Evolutionary conservation across 805 yeast species (phyloP), one percentile per base, ranked within the genome.

Genomic region (Wickerhamomyces chaumierensis): DNA sequence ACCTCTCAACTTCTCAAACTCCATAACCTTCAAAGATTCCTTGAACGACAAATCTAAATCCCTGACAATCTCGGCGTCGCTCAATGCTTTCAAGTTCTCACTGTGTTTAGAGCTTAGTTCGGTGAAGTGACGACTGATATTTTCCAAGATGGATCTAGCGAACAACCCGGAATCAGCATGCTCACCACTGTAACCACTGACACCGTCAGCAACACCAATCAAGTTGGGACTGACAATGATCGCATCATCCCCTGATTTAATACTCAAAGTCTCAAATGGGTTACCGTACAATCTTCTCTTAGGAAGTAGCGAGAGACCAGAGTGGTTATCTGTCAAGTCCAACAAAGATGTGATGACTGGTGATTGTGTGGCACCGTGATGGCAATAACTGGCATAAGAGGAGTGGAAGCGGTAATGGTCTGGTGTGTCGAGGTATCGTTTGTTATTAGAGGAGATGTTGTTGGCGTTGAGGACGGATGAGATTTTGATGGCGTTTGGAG

Each of bases 201-300:
- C 74, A 2, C 78, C 78, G 48, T 72, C 78, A 3, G 78, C 77
- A 4, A 72, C 64, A 2, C 73, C 78, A 39, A 72, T 48, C 33
- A 71, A 62, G 4, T 71, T 62, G 0, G 76, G 74, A 3, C 73
- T 66, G 2, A 70, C 68, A 33, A 72, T 55, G 75, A 72, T 69
- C 8, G 78, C 75, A 48, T 72, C 78, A 44, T 72, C 78, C 1
- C 78, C 78, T 18, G 71, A 71, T 43, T 68, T 67, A 35, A 72
- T 63, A 7, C 73, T 66, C 4, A 71, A 51, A 0, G 78, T 72
- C 45, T 71, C 77, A 13, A 59, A 61, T 0, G 75, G 74, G 18
- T 72, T 67, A 3, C 76, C 75, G 34, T 65, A 68, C 1, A 75
- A 69, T 39, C 76, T 49, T 51, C 77, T 56, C 43, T 68, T 58